Conservation (phyloP, 2,329 filamentous ascomycete genomes). For the Beauveria sp. region DNA sequence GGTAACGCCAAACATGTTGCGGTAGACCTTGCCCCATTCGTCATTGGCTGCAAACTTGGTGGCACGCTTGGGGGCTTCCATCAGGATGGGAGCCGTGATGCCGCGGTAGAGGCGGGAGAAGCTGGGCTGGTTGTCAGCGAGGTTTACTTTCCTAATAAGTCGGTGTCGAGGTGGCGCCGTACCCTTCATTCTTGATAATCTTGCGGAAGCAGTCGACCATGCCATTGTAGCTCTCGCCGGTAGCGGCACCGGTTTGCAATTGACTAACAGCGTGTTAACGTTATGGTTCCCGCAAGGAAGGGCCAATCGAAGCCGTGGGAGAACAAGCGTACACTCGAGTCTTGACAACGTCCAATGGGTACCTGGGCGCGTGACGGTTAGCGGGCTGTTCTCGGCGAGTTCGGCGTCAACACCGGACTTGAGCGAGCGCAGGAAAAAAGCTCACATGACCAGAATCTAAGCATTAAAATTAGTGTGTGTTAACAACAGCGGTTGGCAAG, state of each 20-base stretch:
- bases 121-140: constrained; percentile 35
- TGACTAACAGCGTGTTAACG: constrained; percentile 50
- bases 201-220: constrained; percentile 98
- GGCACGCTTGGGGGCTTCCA: constrained; percentile 90
- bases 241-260: constrained; percentile 69
- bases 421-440: constrained; percentile 13
- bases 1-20: constrained; percentile 70
- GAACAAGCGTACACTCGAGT: constrained; percentile 72
- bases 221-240: constrained; percentile 84
- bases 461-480: neutral
- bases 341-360: constrained; percentile 97
- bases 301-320: neutral
- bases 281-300: constrained; percentile 1
- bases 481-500: constrained; percentile 10
- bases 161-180: constrained; percentile 18
- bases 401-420: constrained; percentile 5
- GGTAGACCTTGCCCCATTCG: constrained; percentile 94
- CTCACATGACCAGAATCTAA: constrained; percentile 83
- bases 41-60: constrained; percentile 99
- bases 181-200: constrained; percentile 95
- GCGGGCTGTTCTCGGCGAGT: constrained; percentile 14
- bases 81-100: constrained; percentile 90
- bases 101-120: constrained; percentile 90
- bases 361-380: constrained; percentile 50
- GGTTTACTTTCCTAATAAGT: neutral